Evolutionary conservation across 257 asterid genomes (phyloP), one percentile per base, ranked within the genome.

Genomic region (Cordia subcordata): DNA sequence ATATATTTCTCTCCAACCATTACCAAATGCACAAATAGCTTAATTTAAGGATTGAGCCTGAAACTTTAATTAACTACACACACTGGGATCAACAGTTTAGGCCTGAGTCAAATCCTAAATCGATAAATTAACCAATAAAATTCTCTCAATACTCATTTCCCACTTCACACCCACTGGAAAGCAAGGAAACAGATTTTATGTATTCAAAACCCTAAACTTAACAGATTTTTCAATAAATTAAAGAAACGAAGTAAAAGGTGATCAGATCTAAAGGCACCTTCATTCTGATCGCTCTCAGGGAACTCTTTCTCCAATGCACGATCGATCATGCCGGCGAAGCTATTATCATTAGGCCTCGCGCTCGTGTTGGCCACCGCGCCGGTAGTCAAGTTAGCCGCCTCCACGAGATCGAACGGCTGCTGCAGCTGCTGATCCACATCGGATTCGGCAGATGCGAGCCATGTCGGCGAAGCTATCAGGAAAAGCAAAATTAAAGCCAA

Each of bases 241-340:
- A 33, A 35, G 17, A 37, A 32, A 60, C 11, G 14, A 8, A 58
- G 52, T 3, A 18, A 38, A 17, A 21, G 23, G 18, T 57, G 62
- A 14, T 16, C 61, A 77, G 94, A 86, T 86, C 88, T 64, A 68
- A 46, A 74, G 33, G 42, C 2, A 93, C 97, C 97, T 86, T 89
- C 81, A 45, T 66, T 83, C 73, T 77, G 94, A 80, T 89, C 94
- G 68, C 74, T 89, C 80, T 93, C 99, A 39, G 86, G 74, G 70
- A 93, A 93, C 76, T 93, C 99, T 75, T 89, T 89, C 73, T 85
- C 90, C 18, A 93, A 82, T 22, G 99, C 99, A 44, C 92, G 95
- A 85, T 86, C 97, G 62, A 89, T 86, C 86, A 93, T 89, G 66
- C 85, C 97, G 53, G 99, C 97, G 42, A 93, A 85, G 11, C 94